Percentiles rank a stretch among this genome's conserved stretches.
Evolutionary conservation across 176 grass and related monocot genomes (phyloP).

Genomic region (Bromus sterilis): DNA sequence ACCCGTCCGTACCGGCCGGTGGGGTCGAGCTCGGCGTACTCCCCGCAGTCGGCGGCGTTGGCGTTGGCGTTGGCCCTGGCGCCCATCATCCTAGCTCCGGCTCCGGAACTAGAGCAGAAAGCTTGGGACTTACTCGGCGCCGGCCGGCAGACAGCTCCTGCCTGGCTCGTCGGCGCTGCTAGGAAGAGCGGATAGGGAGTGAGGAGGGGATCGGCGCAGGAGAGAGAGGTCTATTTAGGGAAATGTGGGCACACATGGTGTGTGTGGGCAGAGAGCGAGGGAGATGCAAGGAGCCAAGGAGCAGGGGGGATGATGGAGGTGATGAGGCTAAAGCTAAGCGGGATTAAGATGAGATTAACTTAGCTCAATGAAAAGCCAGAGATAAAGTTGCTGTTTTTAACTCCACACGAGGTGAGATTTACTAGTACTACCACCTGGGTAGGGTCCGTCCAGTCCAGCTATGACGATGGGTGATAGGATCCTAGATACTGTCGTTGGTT

Average conservation of each 20-base stretch:
- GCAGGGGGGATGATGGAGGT: background rate
- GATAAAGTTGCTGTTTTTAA: constrained; percentile 14
- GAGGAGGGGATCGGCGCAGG: background rate
- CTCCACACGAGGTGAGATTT: background rate
- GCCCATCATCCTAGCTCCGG: constrained; percentile 51
- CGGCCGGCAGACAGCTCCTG: background rate
- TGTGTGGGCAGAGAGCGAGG: background rate
- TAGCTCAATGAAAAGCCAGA: constrained; percentile 11
- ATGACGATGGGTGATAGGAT: background rate
- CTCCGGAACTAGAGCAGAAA: background rate
- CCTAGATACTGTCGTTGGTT: constrained; percentile 31
- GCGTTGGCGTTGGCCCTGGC: constrained; percentile 10
- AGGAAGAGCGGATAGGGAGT: constrained; percentile 11
- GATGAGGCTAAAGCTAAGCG: background rate
- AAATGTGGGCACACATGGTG: constrained; percentile 39
- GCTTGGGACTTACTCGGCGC: background rate
- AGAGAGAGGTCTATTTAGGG: constrained; percentile 18
- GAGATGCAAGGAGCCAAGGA: background rate
- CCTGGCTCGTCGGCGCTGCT: background rate
- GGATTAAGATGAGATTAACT: constrained; percentile 12
- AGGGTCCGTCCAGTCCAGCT: background rate
- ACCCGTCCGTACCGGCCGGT: constrained; percentile 95
- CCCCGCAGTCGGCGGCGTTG: constrained; percentile 33
- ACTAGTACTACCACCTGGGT: background rate
- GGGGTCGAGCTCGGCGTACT: constrained; percentile 85